Evolutionary conservation across 1,284 basidiomycete genomes (phyloP).

Genomic region (Cutaneotrichosporon mucoides): DNA sequence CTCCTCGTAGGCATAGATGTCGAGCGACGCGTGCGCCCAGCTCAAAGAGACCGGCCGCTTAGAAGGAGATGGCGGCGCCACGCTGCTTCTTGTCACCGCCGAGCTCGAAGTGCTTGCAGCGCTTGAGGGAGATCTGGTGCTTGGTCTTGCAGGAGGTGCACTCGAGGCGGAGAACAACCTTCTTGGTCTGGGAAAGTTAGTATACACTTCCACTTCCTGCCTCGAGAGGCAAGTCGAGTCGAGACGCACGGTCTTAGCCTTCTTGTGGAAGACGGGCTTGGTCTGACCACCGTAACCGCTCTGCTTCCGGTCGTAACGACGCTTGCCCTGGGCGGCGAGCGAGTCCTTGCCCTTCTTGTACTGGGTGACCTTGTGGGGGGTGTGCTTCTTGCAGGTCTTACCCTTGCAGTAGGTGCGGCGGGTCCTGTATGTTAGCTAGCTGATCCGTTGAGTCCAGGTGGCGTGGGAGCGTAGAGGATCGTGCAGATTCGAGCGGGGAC

Average conservation of each 20-base stretch:
- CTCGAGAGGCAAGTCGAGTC: too few species aligned
- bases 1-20: too few species aligned
- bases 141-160: slow-evolving; percentile 99
- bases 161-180: slow-evolving; percentile 95
- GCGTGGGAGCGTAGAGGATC: background rate
- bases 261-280: slow-evolving; percentile 98
- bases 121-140: slow-evolving; percentile 92
- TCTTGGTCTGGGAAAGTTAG: slow-evolving; percentile 66
- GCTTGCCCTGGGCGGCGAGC: slow-evolving; percentile 96
- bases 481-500: background rate
- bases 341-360: slow-evolving; percentile 99
- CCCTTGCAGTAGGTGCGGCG: slow-evolving; percentile 78
- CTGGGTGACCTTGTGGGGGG: slow-evolving; percentile 94
- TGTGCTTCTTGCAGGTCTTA: slow-evolving; percentile 98
- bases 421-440: slow-evolving; percentile 33
- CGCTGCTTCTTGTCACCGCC: slow-evolving; percentile 99
- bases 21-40: background rate
- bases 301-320: slow-evolving; percentile 98
- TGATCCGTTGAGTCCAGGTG: background rate
- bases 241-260: slow-evolving; percentile 48
- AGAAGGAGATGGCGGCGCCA: slow-evolving; percentile 53
- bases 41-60: slow-evolving; percentile 12
- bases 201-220: too few species aligned
- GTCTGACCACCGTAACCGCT: slow-evolving; percentile 99
- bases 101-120: slow-evolving; percentile 99